phyloP scores from a whole-genome alignment of 176 grass and related monocot species.

The Avena insularis region DNA sequence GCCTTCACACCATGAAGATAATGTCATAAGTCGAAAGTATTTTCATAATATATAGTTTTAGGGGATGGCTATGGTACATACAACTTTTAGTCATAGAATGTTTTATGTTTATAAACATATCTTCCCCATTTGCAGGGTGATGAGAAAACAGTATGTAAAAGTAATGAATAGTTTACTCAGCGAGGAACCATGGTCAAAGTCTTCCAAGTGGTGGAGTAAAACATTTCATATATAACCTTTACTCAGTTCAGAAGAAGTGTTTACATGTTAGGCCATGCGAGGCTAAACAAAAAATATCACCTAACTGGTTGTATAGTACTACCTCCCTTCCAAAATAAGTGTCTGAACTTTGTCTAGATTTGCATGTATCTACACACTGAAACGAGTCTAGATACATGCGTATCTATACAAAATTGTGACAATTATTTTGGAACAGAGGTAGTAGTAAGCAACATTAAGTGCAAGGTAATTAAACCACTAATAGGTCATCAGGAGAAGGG shows the following conservation, averaged over 20 bases:
- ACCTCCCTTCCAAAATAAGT: background rate
- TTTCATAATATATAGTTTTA: background rate
- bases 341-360: too few relatives aligned
- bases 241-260: background rate
- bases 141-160: slow-evolving; percentile 16
- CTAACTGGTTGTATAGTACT: background rate
- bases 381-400: too few relatives aligned
- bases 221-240: background rate
- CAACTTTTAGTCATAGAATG: background rate
- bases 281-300: background rate
- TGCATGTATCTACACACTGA: too few relatives aligned
- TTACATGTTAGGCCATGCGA: background rate
- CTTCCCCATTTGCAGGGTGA: background rate
- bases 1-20: slow-evolving; percentile 9
- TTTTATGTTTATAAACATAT: background rate
- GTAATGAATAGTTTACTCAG: background rate
- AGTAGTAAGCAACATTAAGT: slow-evolving; percentile 13
- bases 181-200: background rate
- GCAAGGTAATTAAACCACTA: slow-evolving; percentile 4
- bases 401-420: too few relatives aligned
- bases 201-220: background rate
- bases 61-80: background rate
- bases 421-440: background rate
- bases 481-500: background rate
- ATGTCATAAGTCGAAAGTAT: background rate